A percentile compares a stretch with the other conserved stretches of the same genome.
phyloP scores from a whole-genome alignment of 306 rosid genomes.

The Trichosanthes cucumerina region DNA sequence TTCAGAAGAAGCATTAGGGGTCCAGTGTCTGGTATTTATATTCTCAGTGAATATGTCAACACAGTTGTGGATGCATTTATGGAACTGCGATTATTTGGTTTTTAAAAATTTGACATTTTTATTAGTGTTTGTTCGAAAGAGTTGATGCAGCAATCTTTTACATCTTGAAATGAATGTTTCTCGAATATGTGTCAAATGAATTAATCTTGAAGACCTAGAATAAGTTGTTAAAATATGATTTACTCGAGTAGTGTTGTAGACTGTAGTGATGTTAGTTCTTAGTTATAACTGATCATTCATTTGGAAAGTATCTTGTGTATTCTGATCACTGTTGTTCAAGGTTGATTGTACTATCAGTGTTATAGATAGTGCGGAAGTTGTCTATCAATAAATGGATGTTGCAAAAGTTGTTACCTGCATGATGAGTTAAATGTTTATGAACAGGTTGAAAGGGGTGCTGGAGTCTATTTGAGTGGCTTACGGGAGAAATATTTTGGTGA shows the following conservation, averaged over 20 bases:
- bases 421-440: conserved; percentile 17
- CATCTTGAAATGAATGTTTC: neutral
- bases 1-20: neutral
- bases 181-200: neutral
- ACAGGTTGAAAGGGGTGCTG: conserved; percentile 89
- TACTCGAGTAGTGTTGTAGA: neutral
- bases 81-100: neutral
- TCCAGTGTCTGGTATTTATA: neutral
- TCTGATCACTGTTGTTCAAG: neutral
- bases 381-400: neutral
- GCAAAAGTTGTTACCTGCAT: neutral
- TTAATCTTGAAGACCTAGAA: neutral
- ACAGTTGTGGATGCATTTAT: neutral
- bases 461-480: conserved; percentile 84
- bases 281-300: conserved; percentile 1
- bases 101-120: neutral
- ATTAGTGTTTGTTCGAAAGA: neutral
- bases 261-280: neutral
- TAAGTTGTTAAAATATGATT: neutral
- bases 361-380: neutral
- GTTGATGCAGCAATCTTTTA: neutral
- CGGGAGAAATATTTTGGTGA: conserved; percentile 94
- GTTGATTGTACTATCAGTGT: neutral
- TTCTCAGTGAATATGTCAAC: neutral
- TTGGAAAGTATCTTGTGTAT: neutral